These are phyloP conservation scores for Tetracladium marchalianum DNA, from an alignment of 495 filamentous ascomycete species.

Conservation along the genomic window DNA sequence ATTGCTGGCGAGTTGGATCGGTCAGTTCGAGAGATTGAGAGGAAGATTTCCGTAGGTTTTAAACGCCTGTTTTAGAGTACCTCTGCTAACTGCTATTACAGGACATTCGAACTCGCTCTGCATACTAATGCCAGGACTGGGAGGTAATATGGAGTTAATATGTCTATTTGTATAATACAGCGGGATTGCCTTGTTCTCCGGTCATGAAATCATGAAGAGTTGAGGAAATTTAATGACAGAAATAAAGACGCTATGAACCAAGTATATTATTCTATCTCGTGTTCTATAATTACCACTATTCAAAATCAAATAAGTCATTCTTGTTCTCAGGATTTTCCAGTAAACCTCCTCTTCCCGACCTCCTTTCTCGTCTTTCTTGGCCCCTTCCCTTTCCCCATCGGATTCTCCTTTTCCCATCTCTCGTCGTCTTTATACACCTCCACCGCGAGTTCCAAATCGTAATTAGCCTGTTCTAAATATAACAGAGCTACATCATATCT, in stretches of 20 bases:
- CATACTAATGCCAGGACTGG: constrained; percentile 44
- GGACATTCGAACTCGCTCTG: constrained; percentile 84
- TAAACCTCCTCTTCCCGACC: constrained; percentile 20
- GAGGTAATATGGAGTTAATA: constrained; percentile 1
- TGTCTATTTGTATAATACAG: constrained; percentile 16
- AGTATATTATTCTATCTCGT: background rate
- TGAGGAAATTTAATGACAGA: constrained; percentile 7
- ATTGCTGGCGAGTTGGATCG: constrained; percentile 90
- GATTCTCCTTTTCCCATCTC: constrained; percentile 60
- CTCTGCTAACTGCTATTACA: constrained; percentile 24
- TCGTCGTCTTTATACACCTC: constrained; percentile 55
- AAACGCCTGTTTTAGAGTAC: constrained; percentile 1
- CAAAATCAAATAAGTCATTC: background rate
- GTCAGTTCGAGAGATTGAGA: constrained; percentile 82
- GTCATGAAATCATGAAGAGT: constrained; percentile 13
- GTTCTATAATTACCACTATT: background rate
- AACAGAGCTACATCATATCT: constrained; percentile 62
- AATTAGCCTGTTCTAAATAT: constrained; percentile 57
- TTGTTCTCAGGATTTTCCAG: constrained; percentile 9
- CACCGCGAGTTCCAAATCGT: constrained; percentile 52
- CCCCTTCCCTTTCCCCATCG: constrained; percentile 34
- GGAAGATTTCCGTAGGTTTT: constrained; percentile 77
- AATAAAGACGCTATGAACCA: constrained; percentile 6
- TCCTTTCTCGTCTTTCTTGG: constrained; percentile 15
- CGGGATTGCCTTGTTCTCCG: background rate